These are phyloP conservation scores for Russula abietina DNA, from an alignment of 768 basidiomycete species.

Conservation along the genomic window DNA sequence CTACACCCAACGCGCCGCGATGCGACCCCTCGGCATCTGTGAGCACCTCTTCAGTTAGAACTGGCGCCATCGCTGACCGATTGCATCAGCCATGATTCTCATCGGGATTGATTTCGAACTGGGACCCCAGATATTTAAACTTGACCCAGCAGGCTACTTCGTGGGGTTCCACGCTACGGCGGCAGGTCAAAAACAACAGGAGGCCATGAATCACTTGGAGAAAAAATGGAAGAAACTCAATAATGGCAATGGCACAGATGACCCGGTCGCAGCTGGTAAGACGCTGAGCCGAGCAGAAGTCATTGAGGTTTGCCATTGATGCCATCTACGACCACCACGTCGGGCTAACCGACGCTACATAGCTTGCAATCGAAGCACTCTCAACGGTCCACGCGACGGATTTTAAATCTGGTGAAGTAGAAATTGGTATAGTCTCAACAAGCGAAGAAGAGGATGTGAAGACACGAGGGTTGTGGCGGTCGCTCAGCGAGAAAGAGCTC, in stretches of 20 bases:
- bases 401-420: conserved; percentile 92
- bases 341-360: neutral
- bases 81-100: conserved; percentile 77
- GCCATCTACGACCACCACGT: neutral
- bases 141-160: conserved; percentile 98
- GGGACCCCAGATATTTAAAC: conserved; percentile 96
- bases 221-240: conserved; percentile 98
- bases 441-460: conserved; percentile 67
- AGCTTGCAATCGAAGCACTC: conserved; percentile 94
- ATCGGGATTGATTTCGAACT: conserved; percentile 87
- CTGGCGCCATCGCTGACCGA: neutral
- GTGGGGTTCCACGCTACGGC: conserved; percentile 97
- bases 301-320: conserved; percentile 64
- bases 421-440: conserved; percentile 87
- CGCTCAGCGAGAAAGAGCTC: conserved; percentile 70
- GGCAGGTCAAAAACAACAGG: conserved; percentile 95
- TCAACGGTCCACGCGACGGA: conserved; percentile 93
- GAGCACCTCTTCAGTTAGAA: conserved; percentile 29
- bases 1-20: conserved; percentile 94
- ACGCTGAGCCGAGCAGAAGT: conserved; percentile 69
- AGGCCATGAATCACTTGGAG: conserved; percentile 97
- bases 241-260: conserved; percentile 69
- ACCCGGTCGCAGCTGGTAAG: conserved; percentile 69
- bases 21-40: conserved; percentile 97
- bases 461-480: conserved; percentile 70